phyloP scores from a whole-genome alignment of 371 early-diverging fungal genomes.

The Mortierella sp. region DNA sequence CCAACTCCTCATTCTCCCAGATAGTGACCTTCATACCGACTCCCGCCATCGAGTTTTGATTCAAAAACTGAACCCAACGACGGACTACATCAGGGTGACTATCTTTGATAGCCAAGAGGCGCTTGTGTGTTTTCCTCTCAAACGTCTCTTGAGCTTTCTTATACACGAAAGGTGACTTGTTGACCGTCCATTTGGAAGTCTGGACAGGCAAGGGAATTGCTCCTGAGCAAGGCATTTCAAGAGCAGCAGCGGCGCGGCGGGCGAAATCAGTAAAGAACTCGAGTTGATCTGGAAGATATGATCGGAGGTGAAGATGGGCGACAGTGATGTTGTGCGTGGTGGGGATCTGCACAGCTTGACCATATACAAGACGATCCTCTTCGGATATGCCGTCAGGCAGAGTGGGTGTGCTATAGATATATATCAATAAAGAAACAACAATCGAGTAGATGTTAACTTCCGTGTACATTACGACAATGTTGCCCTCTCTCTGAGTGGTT shows the following conservation, averaged over 20 bases:
- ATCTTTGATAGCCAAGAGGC: slow-evolving; percentile 88
- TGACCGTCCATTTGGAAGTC: slow-evolving; percentile 89
- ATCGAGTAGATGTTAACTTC: slow-evolving; percentile 3
- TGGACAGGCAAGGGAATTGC: slow-evolving; percentile 83
- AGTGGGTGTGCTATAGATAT: slow-evolving; percentile 12
- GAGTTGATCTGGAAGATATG: slow-evolving; percentile 83
- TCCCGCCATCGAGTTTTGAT: slow-evolving; percentile 81
- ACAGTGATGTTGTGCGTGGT: slow-evolving; percentile 77
- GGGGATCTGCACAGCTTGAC: slow-evolving; percentile 62
- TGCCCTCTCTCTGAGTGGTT: neutral
- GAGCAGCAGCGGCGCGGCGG: slow-evolving; percentile 81
- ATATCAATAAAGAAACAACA: neutral
- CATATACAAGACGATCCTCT: slow-evolving; percentile 54
- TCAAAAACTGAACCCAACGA: slow-evolving; percentile 81
- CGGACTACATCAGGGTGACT: slow-evolving; percentile 81
- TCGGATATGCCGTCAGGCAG: slow-evolving; percentile 43
- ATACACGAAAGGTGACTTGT: slow-evolving; percentile 94
- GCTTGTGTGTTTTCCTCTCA: slow-evolving; percentile 91
- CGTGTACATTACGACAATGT: slow-evolving; percentile 1
- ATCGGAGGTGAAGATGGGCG: slow-evolving; percentile 79
- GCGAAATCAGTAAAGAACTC: slow-evolving; percentile 92
- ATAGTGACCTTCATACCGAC: slow-evolving; percentile 81
- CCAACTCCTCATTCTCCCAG: slow-evolving; percentile 75
- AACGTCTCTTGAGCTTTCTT: slow-evolving; percentile 97
- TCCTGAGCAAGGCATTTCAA: slow-evolving; percentile 84